These are phyloP conservation scores for Fusarium piperis DNA, from an alignment of 2,329 filamentous ascomycete genomes.

Conservation along the genomic window DNA sequence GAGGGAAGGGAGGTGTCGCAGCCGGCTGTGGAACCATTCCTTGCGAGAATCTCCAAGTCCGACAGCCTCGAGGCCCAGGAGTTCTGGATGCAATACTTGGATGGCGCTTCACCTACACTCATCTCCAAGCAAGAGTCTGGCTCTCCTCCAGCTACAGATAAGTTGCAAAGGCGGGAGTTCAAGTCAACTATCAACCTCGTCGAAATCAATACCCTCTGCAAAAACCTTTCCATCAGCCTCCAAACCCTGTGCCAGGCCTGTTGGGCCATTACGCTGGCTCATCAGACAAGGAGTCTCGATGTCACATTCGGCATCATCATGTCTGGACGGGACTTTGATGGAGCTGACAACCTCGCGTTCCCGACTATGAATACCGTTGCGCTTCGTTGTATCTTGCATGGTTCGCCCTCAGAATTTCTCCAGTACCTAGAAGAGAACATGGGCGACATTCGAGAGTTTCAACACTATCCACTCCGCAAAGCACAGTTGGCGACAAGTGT, in stretches of 20 bases:
- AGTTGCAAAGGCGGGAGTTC: constrained; percentile 26
- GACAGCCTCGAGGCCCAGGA: constrained; percentile 38
- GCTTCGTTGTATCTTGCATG: constrained; percentile 77
- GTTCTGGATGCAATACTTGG: constrained; percentile 80
- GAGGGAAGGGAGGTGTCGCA: constrained; percentile 52
- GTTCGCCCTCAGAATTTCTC: constrained; percentile 71
- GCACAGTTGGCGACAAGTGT: constrained; percentile 60
- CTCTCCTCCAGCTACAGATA: not conserved
- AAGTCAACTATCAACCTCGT: not conserved
- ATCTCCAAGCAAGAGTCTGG: constrained; percentile 26
- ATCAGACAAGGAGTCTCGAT: constrained; percentile 71
- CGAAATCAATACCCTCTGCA: constrained; percentile 67
- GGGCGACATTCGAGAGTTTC: constrained; percentile 72
- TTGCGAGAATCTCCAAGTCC: constrained; percentile 49
- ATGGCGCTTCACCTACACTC: constrained; percentile 55
- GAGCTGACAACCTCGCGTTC: constrained; percentile 75
- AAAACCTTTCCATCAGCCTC: constrained; percentile 71
- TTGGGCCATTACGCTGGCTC: constrained; percentile 77
- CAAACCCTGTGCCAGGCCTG: constrained; percentile 81
- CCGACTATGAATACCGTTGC: constrained; percentile 93
- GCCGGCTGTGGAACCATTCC: constrained; percentile 60
- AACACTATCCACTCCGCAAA: constrained; percentile 80
- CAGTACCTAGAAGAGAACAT: constrained; percentile 78
- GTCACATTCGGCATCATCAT: constrained; percentile 85
- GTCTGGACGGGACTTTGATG: constrained; percentile 82